Evolutionary conservation across 2,329 filamentous ascomycete genomes (phyloP).

Genomic region (Colletotrichum acutatum): DNA sequence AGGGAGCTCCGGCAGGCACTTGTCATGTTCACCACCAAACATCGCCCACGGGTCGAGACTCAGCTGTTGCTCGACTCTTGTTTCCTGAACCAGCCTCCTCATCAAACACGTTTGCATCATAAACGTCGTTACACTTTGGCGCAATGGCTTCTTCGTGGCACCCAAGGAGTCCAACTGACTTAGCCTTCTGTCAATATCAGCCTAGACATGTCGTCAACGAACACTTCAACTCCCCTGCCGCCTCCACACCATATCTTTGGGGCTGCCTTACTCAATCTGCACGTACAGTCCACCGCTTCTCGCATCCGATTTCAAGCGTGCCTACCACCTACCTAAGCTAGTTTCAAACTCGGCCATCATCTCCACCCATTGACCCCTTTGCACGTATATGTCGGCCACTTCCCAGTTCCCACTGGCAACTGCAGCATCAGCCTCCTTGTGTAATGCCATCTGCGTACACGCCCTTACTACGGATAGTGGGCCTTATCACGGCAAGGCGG

Average conservation of each 20-base stretch:
- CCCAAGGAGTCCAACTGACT: background rate
- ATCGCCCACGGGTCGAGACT: background rate
- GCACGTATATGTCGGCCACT: conserved; percentile 5
- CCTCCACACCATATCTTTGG: background rate
- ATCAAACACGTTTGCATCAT: conserved; percentile 22
- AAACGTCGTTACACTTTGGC: background rate
- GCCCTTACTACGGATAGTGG: conserved; percentile 13
- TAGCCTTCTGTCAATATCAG: conserved; percentile 5
- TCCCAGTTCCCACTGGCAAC: background rate
- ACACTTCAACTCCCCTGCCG: background rate
- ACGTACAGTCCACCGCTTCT: conserved; percentile 3
- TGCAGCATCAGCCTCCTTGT: conserved; percentile 11
- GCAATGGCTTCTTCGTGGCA: conserved; percentile 6
- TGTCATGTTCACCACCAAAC: conserved; percentile 6
- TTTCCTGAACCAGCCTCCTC: background rate
- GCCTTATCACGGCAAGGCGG: conserved; percentile 8
- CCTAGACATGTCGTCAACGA: conserved; percentile 3
- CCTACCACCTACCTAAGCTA: background rate
- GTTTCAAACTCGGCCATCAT: conserved; percentile 24
- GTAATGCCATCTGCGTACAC: conserved; percentile 3
- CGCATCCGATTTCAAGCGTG: conserved; percentile 17
- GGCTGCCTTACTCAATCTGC: background rate
- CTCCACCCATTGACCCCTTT: conserved; percentile 24
- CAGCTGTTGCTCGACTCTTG: background rate
- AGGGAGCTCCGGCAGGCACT: background rate